Percentiles rank a stretch among this genome's conserved stretches.
Evolutionary conservation across 768 basidiomycete species (phyloP).

Genomic region (Austroboletus festivus): DNA sequence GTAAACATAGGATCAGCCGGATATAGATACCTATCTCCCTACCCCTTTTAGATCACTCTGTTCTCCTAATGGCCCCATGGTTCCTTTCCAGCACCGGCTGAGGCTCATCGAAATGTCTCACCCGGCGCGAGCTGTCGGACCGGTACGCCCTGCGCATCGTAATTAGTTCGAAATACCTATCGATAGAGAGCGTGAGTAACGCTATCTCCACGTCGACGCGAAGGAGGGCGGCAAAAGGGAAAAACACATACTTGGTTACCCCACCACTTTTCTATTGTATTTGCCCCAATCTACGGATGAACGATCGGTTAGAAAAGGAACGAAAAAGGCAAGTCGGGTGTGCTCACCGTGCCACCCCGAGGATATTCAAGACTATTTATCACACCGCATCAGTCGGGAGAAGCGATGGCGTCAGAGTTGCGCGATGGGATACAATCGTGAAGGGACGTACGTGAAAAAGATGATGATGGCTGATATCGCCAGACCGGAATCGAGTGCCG

Average conservation of each 20-base stretch:
- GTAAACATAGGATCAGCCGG: no score
- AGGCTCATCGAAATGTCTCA: conserved; percentile 22
- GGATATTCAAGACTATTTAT: conserved; percentile 30
- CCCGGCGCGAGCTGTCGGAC: conserved; percentile 24
- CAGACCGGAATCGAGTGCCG: conserved; percentile 72
- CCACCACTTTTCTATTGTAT: conserved; percentile 26
- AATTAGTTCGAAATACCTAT: conserved; percentile 23
- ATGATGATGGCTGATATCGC: conserved; percentile 64
- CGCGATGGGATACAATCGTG: neutral
- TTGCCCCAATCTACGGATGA: conserved; percentile 18
- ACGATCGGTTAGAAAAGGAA: neutral
- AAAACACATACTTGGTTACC: conserved; percentile 23
- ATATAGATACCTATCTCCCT: no score
- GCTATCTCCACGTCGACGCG: neutral
- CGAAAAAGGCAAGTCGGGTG: neutral
- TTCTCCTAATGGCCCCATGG: no score
- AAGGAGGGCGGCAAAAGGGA: neutral
- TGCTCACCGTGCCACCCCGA: conserved; percentile 19
- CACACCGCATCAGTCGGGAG: no score
- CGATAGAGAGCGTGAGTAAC: neutral
- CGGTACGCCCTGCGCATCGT: conserved; percentile 24
- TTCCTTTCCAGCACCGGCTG: no score
- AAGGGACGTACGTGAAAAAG: conserved; percentile 58
- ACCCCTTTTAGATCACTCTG: no score
- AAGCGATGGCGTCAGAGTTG: neutral